These are phyloP conservation scores for Termitomyces sp. DNA, from an alignment of 768 basidiomycete genomes.

Conservation along the genomic window DNA sequence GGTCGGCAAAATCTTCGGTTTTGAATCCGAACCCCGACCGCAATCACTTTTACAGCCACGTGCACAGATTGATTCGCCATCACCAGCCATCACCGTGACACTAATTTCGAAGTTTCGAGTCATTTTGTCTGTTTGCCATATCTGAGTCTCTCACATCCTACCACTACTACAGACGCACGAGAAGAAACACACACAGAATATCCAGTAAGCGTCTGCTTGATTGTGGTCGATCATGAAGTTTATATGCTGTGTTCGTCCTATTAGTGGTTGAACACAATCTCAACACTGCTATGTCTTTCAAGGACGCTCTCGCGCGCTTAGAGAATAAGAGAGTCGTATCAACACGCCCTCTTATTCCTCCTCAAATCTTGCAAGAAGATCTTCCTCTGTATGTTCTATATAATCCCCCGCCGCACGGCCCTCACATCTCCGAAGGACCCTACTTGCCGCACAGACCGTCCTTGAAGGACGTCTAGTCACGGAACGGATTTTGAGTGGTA, in stretches of 20 bases:
- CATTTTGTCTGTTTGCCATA: not conserved
- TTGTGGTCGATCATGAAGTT: not conserved
- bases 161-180: not conserved
- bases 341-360: slow-evolving; percentile 87
- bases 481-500: slow-evolving; percentile 77
- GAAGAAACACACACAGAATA: not conserved
- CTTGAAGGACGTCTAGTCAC: slow-evolving; percentile 77
- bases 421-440: slow-evolving; percentile 44
- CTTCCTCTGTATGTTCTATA: slow-evolving; percentile 64
- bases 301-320: slow-evolving; percentile 74
- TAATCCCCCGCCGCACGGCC: slow-evolving; percentile 2
- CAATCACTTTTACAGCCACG: not conserved
- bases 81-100: no score
- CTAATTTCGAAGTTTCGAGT: not conserved
- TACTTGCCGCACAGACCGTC: slow-evolving; percentile 83
- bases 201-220: not conserved
- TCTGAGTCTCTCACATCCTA: not conserved
- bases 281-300: slow-evolving; percentile 71
- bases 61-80: slow-evolving; percentile 2
- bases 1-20: slow-evolving; percentile 10
- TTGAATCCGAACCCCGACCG: slow-evolving; percentile 5
- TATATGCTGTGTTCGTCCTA: slow-evolving; percentile 1
- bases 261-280: slow-evolving; percentile 40
- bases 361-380: slow-evolving; percentile 93
- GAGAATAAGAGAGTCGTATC: slow-evolving; percentile 87